Evolutionary conservation across 164 flowering plant genomes (phyloP), one percentile per base, ranked within the genome.

Genomic region (Malania oleifera): DNA sequence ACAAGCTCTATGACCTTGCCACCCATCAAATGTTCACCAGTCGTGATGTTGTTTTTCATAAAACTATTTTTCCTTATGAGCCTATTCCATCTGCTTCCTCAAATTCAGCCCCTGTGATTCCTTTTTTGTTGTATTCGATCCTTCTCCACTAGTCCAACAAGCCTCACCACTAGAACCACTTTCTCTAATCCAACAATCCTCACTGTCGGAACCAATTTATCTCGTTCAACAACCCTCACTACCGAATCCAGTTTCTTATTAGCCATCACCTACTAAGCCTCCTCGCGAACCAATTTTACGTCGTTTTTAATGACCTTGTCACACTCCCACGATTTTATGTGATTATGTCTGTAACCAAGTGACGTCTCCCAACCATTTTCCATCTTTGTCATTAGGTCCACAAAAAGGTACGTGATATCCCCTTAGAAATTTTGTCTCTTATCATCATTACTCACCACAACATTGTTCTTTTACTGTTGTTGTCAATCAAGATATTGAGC

Each of bases 51-150:
- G 52, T 47, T 47, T n/a, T n/a, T n/a, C n/a, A n/a, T n/a, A n/a
- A n/a, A n/a, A n/a, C n/a, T n/a, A n/a, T 50, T 50, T 50, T 50
- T 17, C 54, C 54, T 50, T 50, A 50, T 25, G 29, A 50, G 11
- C 15, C 54, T 7, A 23, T 50, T 50, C 18, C 54, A 25, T 24
- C 54, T 28, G 1, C 11, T 24, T 50, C 28, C 9, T 24, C 54
- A 3, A 50, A 23, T 24, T 23, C 31, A 1, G 54, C 23, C 5
- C 29, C 11, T 23, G 29, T 19, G 23, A 47, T 47, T 5, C 52
- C 52, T 47, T 5, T 12, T 47, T 19, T n/a, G n/a, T 23, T 10
- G 26, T 15, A 10, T 10, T n/a, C n/a, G n/a, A n/a, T n/a, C n/a
- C n/a, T n/a, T n/a, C n/a, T n/a, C n/a, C n/a, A n/a, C n/a, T n/a